phyloP scores from a whole-genome alignment of 768 basidiomycete species.

The Pilatotrama ljubarskyi region DNA sequence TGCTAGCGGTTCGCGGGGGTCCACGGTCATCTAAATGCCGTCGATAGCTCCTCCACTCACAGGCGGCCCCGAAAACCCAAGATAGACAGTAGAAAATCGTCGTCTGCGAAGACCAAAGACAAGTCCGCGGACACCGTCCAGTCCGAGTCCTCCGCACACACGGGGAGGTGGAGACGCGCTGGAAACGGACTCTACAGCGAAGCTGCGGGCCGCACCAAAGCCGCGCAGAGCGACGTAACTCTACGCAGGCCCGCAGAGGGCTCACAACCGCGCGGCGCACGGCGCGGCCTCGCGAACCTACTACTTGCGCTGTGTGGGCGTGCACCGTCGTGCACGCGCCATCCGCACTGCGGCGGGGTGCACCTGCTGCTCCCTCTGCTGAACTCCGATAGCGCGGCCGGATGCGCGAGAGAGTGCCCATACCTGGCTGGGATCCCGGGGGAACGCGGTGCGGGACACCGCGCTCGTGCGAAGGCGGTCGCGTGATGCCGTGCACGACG shows the following conservation, averaged over 20 bases:
- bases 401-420: neutral
- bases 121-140: neutral
- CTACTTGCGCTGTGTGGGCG: neutral
- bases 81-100: no score
- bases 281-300: neutral
- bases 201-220: neutral
- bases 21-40: no score
- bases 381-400: conserved; percentile 1
- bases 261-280: neutral
- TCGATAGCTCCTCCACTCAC: no score
- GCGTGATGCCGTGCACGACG: conserved; percentile 2
- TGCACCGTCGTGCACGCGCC: neutral
- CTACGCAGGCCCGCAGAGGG: neutral
- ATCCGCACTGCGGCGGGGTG: neutral
- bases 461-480: neutral
- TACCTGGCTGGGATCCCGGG: neutral
- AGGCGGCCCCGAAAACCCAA: no score
- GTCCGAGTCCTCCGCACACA: neutral
- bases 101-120: neutral
- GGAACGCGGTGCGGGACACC: conserved; percentile 2
- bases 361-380: no score
- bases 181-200: neutral
- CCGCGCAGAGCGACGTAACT: conserved; percentile 4
- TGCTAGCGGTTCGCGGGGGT: no score
- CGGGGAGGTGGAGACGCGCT: no score